Percentiles rank a stretch among this genome's conserved stretches.
phyloP scores from a whole-genome alignment of 1,284 basidiomycete species.

The Inonotus obliquus region DNA sequence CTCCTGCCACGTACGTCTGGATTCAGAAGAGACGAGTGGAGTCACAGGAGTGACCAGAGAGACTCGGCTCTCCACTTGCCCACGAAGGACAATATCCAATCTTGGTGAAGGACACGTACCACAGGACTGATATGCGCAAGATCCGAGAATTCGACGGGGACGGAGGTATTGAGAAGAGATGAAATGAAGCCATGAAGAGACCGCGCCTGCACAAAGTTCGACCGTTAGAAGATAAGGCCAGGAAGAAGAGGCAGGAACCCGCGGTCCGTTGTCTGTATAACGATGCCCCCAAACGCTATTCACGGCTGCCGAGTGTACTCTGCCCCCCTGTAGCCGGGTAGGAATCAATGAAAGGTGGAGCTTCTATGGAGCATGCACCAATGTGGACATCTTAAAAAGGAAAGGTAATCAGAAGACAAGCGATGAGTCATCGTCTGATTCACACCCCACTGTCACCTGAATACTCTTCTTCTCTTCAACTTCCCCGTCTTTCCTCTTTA shows the following conservation, averaged over 20 bases:
- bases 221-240: too few species aligned
- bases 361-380: neutral
- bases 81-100: too few species aligned
- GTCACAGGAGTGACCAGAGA: too few species aligned
- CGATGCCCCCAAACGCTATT: too few species aligned
- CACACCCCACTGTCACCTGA: neutral
- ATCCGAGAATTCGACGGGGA: neutral
- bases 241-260: too few species aligned
- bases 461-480: neutral
- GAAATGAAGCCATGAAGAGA: neutral
- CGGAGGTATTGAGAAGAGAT: neutral
- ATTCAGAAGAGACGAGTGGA: too few species aligned
- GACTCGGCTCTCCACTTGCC: too few species aligned
- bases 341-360: neutral
- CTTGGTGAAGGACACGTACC: too few species aligned
- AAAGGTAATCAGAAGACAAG: neutral
- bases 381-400: neutral
- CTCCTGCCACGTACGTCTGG: too few species aligned
- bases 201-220: neutral
- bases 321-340: neutral
- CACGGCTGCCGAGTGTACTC: too few species aligned
- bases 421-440: conserved; percentile 4
- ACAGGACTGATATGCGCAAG: neutral
- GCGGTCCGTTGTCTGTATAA: too few species aligned
- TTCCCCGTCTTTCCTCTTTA: neutral